A percentile compares a stretch with the other conserved stretches of the same genome.
These are phyloP conservation scores for Lepidium campestre DNA, from an alignment of 441 rosid genomes.

Conservation along the genomic window DNA sequence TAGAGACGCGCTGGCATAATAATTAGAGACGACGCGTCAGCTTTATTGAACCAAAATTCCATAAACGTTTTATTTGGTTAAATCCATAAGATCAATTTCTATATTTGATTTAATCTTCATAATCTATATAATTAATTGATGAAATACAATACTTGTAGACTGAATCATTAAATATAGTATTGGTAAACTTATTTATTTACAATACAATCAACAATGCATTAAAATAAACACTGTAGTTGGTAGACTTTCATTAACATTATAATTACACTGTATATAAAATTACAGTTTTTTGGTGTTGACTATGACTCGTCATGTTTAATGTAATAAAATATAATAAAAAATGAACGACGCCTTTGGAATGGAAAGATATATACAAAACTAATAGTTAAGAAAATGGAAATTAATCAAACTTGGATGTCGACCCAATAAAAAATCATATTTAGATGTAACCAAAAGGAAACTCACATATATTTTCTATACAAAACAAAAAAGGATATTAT, in stretches of 20 bases:
- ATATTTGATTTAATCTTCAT: too few species aligned
- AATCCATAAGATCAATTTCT: too few species aligned
- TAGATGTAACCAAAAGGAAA: not conserved
- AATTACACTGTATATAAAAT: not conserved
- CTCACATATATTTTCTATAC: not conserved
- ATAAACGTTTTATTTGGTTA: too few species aligned
- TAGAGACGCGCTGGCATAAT: too few species aligned
- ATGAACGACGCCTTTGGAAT: not conserved
- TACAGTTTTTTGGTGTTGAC: not conserved
- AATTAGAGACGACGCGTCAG: too few species aligned
- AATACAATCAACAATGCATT: not conserved
- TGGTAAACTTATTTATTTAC: not conserved
- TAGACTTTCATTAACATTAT: not conserved
- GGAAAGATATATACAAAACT: not conserved
- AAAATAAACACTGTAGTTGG: not conserved
- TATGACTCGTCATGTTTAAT: conserved; percentile 5
- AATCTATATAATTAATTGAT: too few species aligned
- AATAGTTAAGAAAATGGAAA: not conserved
- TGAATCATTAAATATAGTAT: not conserved
- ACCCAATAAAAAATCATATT: not conserved
- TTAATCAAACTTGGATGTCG: not conserved
- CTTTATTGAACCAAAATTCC: too few species aligned
- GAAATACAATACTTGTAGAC: too few species aligned
- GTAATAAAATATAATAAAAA: not conserved
- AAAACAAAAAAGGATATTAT: not conserved